These are phyloP conservation scores for Camelina sativa DNA, from an alignment of 345 rosid genomes.

Conservation along the genomic window DNA sequence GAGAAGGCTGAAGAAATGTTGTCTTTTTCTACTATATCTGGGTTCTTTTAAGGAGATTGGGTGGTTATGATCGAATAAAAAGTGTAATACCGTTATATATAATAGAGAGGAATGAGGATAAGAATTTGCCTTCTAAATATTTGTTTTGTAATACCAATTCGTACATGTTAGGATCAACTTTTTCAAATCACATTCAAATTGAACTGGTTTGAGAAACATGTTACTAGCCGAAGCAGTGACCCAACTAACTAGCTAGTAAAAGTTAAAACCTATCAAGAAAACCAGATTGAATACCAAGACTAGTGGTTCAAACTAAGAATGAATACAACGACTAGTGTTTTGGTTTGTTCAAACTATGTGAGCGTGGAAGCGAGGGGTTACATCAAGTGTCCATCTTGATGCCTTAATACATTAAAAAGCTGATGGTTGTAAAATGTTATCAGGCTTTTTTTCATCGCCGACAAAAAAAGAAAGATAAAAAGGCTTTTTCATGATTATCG, in stretches of 20 bases:
- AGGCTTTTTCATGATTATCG: neutral
- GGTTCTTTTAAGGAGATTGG: neutral
- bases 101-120: neutral
- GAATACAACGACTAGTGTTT: too few species aligned
- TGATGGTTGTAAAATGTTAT: neutral
- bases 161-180: neutral
- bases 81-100: slow-evolving; percentile 24
- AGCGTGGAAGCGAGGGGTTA: neutral
- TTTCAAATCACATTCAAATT: neutral
- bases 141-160: neutral
- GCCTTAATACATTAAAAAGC: too few species aligned
- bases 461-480: too few species aligned
- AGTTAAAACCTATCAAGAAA: neutral
- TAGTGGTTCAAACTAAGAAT: too few species aligned
- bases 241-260: neutral
- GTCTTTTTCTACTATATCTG: slow-evolving; percentile 8
- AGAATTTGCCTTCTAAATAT: neutral
- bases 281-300: neutral
- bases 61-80: slow-evolving; percentile 24
- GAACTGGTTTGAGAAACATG: neutral
- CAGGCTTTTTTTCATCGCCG: neutral
- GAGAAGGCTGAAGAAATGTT: slow-evolving; percentile 39
- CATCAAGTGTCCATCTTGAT: too few species aligned
- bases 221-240: neutral
- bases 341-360: neutral